A percentile compares a stretch with the other conserved stretches of the same genome.
phyloP scores from a whole-genome alignment of 2,329 filamentous ascomycete genomes.

The Magnaporthiopsis rhizophila region DNA sequence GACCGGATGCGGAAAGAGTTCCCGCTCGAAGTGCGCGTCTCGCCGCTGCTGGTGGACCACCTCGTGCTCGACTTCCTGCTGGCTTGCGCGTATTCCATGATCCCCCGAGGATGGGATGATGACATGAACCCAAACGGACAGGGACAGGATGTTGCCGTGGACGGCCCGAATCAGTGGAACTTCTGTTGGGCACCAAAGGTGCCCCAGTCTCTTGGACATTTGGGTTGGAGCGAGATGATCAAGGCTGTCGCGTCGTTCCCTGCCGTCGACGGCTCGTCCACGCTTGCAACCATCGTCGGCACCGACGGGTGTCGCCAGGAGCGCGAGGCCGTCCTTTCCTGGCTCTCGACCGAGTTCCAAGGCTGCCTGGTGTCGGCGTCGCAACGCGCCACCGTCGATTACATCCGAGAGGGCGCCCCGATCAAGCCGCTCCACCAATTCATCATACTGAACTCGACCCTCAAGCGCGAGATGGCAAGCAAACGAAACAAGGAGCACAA shows the following conservation, averaged over 20 bases:
- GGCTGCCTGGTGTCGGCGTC: conserved; percentile 1
- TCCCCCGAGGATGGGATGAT: too few relatives aligned
- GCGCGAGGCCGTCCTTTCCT: neutral
- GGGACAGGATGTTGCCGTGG: too few relatives aligned
- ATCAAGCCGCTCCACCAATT: neutral
- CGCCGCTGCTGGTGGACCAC: conserved; percentile 7
- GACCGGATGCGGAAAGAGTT: neutral
- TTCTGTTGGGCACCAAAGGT: too few relatives aligned
- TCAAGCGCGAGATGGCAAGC: neutral
- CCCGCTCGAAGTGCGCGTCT: conserved; percentile 4
- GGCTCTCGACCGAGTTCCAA: neutral
- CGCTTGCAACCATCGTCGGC: neutral
- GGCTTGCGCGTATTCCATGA: neutral
- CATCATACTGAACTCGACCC: neutral
- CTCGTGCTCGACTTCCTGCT: conserved; percentile 6
- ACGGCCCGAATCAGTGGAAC: too few relatives aligned
- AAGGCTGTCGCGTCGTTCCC: neutral
- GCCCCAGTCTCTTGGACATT: neutral
- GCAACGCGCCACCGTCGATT: neutral
- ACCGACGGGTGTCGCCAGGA: too few relatives aligned
- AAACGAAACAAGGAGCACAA: too few relatives aligned
- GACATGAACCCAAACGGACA: too few relatives aligned
- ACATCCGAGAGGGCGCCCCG: neutral
- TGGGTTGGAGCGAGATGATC: neutral
- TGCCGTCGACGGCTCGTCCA: neutral